Conservation (phyloP, 495 filamentous ascomycete species). For the Clohesyomyces aquaticus region DNA sequence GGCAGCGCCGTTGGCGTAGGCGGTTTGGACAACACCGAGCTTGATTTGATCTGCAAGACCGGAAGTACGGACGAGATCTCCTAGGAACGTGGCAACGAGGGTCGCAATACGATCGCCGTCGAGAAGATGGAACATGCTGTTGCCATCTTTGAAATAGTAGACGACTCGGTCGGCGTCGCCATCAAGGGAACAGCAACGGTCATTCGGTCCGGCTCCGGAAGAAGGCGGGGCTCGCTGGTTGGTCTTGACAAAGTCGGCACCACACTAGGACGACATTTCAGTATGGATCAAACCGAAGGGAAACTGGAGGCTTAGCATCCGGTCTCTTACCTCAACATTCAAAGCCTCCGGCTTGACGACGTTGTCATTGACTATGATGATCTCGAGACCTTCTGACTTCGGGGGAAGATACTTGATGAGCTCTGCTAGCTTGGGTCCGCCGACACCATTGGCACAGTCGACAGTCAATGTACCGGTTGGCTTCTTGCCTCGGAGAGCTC, state of each 20-base stretch:
- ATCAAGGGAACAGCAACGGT: slow-evolving; percentile 88
- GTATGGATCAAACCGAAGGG: background rate
- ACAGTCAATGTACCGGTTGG: slow-evolving; percentile 70
- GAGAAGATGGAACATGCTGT: slow-evolving; percentile 81
- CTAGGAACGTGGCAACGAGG: slow-evolving; percentile 90
- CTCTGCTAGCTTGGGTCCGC: slow-evolving; percentile 86
- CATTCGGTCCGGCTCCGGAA: slow-evolving; percentile 72
- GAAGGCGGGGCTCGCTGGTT: slow-evolving; percentile 87
- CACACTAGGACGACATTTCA: slow-evolving; percentile 62
- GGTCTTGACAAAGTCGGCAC: slow-evolving; percentile 97
- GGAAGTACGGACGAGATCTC: slow-evolving; percentile 77
- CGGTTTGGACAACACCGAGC: slow-evolving; percentile 94
- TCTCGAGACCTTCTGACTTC: slow-evolving; percentile 67
- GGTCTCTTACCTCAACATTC: slow-evolving; percentile 74
- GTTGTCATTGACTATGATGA: slow-evolving; percentile 89
- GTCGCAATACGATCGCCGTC: slow-evolving; percentile 98
- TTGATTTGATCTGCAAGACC: slow-evolving; percentile 78
- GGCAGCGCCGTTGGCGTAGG: slow-evolving; percentile 95
- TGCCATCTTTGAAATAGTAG: slow-evolving; percentile 88
- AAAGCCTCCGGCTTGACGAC: slow-evolving; percentile 83
- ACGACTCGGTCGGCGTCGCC: slow-evolving; percentile 95
- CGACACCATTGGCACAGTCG: slow-evolving; percentile 96
- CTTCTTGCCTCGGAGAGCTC: slow-evolving; percentile 75
- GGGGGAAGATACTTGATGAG: slow-evolving; percentile 81
- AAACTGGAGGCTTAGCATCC: background rate